Evolutionary conservation across 352 stramenopile genomes (phyloP).

Genomic region (Peronospora destructor): DNA sequence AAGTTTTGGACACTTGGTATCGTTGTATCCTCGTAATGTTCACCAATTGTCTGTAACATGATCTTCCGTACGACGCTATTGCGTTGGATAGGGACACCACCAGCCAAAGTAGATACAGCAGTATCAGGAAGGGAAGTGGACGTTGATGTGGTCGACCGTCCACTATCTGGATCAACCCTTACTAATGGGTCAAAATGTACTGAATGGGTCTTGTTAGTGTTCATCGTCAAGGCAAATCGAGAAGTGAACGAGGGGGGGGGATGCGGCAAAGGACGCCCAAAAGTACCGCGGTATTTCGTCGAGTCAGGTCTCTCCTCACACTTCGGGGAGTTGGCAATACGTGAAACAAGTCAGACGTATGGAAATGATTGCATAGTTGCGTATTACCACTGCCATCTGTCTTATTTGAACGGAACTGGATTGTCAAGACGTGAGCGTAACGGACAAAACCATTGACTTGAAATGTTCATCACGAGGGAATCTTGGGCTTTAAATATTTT

Average conservation of each 20-base stretch:
- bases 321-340: neutral
- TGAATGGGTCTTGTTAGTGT: slow-evolving; percentile 48
- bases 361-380: slow-evolving; percentile 8
- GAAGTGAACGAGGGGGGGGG: neutral
- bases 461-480: too few species aligned
- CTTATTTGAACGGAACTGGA: too few species aligned
- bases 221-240: slow-evolving; percentile 21
- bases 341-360: slow-evolving; percentile 4
- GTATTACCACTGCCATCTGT: neutral
- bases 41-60: slow-evolving; percentile 70
- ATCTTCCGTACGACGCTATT: slow-evolving; percentile 65
- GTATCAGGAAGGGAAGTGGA: slow-evolving; percentile 1
- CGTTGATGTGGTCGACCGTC: slow-evolving; percentile 24
- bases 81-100: slow-evolving; percentile 13
- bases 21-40: slow-evolving; percentile 62
- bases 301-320: slow-evolving; percentile 7
- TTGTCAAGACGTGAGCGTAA: too few species aligned
- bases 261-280: neutral
- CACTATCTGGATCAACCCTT: slow-evolving; percentile 41
- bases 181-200: slow-evolving; percentile 72
- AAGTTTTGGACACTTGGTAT: slow-evolving; percentile 68
- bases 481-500: too few species aligned
- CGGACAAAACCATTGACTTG: too few species aligned
- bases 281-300: slow-evolving; percentile 19
- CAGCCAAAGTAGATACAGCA: slow-evolving; percentile 3